Percentiles rank a stretch among this genome's conserved stretches.
These are phyloP conservation scores for Mycena olivaceomarginata DNA, from an alignment of 768 basidiomycete genomes.

Conservation along the genomic window DNA sequence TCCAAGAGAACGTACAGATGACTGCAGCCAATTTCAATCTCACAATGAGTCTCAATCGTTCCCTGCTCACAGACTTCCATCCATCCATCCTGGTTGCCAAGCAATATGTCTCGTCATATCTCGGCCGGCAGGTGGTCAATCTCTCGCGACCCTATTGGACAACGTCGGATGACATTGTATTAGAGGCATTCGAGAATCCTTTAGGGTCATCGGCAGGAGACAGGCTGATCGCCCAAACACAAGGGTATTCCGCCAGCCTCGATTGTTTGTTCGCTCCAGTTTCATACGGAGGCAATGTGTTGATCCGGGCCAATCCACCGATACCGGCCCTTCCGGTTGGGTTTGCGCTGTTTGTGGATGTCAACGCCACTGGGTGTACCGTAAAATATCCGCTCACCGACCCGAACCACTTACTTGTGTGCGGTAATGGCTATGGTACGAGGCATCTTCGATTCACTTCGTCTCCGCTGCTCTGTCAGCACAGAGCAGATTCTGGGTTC, in stretches of 20 bases:
- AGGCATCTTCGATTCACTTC: too few relatives aligned
- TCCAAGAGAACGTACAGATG: slow-evolving; percentile 5
- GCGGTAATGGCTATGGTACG: too few relatives aligned
- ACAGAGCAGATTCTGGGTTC: too few relatives aligned
- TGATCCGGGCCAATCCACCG: background rate
- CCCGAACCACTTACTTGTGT: slow-evolving; percentile 20
- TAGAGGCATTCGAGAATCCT: slow-evolving; percentile 19
- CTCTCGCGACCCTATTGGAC: slow-evolving; percentile 22
- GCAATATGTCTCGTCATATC: slow-evolving; percentile 21
- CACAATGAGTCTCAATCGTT: background rate
- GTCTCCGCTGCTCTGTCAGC: too few relatives aligned
- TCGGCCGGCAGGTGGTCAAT: slow-evolving; percentile 21
- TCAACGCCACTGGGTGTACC: slow-evolving; percentile 17
- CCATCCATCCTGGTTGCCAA: background rate
- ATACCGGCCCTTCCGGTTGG: background rate
- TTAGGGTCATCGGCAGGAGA: background rate
- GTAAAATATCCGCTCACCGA: slow-evolving; percentile 18
- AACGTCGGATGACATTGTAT: slow-evolving; percentile 26
- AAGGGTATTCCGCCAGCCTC: slow-evolving; percentile 27
- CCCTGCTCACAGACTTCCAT: background rate
- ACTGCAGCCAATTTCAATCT: background rate
- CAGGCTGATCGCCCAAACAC: background rate
- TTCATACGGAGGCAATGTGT: slow-evolving; percentile 22
- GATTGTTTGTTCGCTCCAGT: slow-evolving; percentile 1
- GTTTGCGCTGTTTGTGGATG: slow-evolving; percentile 4